Evolutionary conservation across 2,329 filamentous ascomycete species (phyloP), one percentile per base, ranked within the genome.

Genomic region (Sarocladium kiliense): DNA sequence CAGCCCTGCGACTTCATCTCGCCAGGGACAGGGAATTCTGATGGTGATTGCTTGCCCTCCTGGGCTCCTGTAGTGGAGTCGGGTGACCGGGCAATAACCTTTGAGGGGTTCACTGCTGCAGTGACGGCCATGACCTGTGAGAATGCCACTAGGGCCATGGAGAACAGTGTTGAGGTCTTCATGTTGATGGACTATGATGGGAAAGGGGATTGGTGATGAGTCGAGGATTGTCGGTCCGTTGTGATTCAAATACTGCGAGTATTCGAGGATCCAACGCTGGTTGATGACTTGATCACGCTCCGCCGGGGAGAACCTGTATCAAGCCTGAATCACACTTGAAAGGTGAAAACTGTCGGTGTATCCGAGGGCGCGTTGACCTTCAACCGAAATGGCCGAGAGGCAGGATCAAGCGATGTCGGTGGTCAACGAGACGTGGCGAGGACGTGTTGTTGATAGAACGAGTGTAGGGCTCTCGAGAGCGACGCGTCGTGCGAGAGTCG

Each of bases 1-100:
- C 81, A 84, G 18, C 81, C 81, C 21, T 81, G 77, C 1, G 75
- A 72, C 2, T 72, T 76, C 42, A 68, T 61, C 9, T 68, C 63
- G n/a, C 69, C 68, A 4, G 66, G 59, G 3, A 64, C 60, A 0
- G 79, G 75, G 1, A 62, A 53, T n/a, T 61, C 54, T 0, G 71
- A 65, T 7, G 78, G 71, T 34, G 60, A 61, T 60, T 81, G 71
- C 1, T 49, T 34, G 21, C 56, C 53, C 7, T 45, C 54, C 32
- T 60, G 61, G n/a, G n/a, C n/a, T n/a, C n/a, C n/a, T n/a, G n/a
- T n/a, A n/a, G n/a, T n/a, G n/a, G n/a, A n/a, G 56, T 42, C 47
- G 12, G 27, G 16, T 18, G 11, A 6, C 12, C 36, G 19, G 10
- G 42, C 34, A 19, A 57, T 53, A 21, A 54, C 36, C 51, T 37